Conservation (phyloP, 805 yeast species). For the Candida nanaspora region DNA sequence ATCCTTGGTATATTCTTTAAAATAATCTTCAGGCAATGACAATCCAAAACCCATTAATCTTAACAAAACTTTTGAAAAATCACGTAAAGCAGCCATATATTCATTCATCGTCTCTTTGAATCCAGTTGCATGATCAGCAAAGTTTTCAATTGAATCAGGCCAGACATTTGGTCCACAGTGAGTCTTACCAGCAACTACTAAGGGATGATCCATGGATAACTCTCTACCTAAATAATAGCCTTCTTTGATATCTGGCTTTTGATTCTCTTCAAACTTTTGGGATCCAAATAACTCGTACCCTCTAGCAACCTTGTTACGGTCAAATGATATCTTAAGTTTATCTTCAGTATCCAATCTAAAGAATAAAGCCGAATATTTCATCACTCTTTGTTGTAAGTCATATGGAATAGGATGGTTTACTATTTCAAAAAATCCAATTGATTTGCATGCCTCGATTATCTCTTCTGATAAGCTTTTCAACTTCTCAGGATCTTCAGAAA, state of each 20-base stretch:
- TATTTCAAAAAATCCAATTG: conserved; percentile 15
- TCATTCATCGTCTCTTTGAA: conserved; percentile 11
- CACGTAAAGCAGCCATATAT: conserved; percentile 8
- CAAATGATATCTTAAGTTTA: conserved; percentile 17
- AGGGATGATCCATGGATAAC: conserved; percentile 4
- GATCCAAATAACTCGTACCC: conserved; percentile 20
- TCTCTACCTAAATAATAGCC: conserved; percentile 26
- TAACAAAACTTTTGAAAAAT: conserved; percentile 17
- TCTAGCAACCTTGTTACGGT: conserved; percentile 15
- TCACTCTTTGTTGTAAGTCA: conserved; percentile 10
- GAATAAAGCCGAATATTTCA: conserved; percentile 17
- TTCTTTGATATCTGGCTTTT: conserved; percentile 25
- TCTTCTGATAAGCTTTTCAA: conserved; percentile 1
- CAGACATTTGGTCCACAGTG: conserved; percentile 14
- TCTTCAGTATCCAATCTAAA: conserved; percentile 16
- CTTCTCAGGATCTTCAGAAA: not conserved
- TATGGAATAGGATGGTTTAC: conserved; percentile 14
- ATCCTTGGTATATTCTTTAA: conserved; percentile 16
- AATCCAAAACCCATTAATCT: conserved; percentile 24
- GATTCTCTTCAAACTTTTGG: conserved; percentile 13
- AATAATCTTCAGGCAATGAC: conserved; percentile 20
- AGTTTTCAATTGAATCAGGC: conserved; percentile 21
- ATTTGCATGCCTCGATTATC: conserved; percentile 5
- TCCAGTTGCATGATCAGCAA: conserved; percentile 20
- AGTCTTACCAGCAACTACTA: conserved; percentile 8